These are phyloP conservation scores for Beta macrorhiza DNA, from an alignment of 179 eudicot genomes.

Conservation along the genomic window DNA sequence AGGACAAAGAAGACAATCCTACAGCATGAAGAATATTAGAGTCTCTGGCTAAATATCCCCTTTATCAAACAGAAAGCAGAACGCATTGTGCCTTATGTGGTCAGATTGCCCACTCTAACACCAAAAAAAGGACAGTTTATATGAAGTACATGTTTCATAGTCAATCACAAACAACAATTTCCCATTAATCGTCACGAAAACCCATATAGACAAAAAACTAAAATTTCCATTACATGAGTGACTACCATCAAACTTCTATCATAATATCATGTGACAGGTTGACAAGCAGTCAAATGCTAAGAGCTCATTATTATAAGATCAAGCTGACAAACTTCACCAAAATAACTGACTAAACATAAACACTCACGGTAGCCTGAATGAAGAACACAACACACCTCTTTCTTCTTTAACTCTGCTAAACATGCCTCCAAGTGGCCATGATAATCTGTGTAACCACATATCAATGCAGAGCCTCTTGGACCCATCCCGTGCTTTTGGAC, in stretches of 20 bases:
- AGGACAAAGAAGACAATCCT: constrained; percentile 99
- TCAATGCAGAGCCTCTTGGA: constrained; percentile 92
- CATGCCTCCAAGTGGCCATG: constrained; percentile 70
- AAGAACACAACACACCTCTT: constrained; percentile 54
- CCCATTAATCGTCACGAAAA: background rate
- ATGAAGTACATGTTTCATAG: background rate
- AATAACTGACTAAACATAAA: constrained; percentile 9
- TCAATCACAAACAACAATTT: background rate
- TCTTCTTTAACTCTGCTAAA: constrained; percentile 76
- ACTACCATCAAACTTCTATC: background rate
- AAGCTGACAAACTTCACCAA: background rate
- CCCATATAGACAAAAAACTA: background rate
- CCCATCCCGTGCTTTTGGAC: constrained; percentile 90
- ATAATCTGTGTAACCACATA: constrained; percentile 89
- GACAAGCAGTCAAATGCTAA: background rate
- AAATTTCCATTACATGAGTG: background rate
- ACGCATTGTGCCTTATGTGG: background rate
- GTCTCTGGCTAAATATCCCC: constrained; percentile 13
- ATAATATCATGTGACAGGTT: background rate
- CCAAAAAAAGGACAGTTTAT: background rate
- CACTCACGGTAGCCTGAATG: background rate
- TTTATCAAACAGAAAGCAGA: background rate
- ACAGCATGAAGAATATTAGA: constrained; percentile 40
- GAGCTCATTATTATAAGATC: background rate
- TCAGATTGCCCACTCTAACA: constrained; percentile 4